Conservation (phyloP, 768 basidiomycete genomes). For the Kwoniella shandongensis region DNA sequence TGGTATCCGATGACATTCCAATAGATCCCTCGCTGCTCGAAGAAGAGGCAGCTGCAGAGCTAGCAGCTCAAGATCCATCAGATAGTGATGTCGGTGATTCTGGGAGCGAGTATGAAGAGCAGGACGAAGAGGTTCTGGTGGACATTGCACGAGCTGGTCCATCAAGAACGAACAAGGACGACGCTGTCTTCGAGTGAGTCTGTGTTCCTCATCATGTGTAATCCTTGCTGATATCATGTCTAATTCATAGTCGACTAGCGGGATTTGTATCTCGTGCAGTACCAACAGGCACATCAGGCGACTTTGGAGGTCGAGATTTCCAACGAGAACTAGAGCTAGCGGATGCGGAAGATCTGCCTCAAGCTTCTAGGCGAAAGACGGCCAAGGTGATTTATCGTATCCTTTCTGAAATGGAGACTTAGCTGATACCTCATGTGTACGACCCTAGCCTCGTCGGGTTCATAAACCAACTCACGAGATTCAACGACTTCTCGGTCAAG, state of each 20-base stretch:
- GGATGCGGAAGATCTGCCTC: slow-evolving; percentile 23
- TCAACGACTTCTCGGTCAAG: slow-evolving; percentile 68
- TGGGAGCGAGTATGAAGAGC: slow-evolving; percentile 6
- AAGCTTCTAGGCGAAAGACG: slow-evolving; percentile 8
- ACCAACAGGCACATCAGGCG: neutral
- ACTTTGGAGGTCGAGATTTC: slow-evolving; percentile 15
- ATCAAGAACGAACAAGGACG: slow-evolving; percentile 13
- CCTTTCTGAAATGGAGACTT: neutral
- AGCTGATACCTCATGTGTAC: neutral
- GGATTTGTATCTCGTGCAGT: slow-evolving; percentile 12
- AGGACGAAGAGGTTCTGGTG: slow-evolving; percentile 2
- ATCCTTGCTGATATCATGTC: too few relatives aligned
- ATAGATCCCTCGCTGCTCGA: slow-evolving; percentile 13
- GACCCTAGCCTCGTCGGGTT: slow-evolving; percentile 10
- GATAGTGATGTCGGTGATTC: slow-evolving; percentile 7
- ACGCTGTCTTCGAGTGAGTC: slow-evolving; percentile 22
- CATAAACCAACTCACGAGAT: slow-evolving; percentile 58
- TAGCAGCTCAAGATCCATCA: slow-evolving; percentile 9
- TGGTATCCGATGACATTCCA: slow-evolving; percentile 8
- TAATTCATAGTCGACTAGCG: slow-evolving; percentile 24
- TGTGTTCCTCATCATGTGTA: neutral
- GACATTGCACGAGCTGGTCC: slow-evolving; percentile 16
- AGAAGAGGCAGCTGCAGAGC: slow-evolving; percentile 16
- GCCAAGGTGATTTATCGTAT: slow-evolving; percentile 10
- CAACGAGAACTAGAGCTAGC: slow-evolving; percentile 15